Percentiles rank a stretch among this genome's conserved stretches.
These are phyloP conservation scores for Moesziomyces sp. DNA, from an alignment of 1,284 basidiomycete species.

Conservation along the genomic window DNA sequence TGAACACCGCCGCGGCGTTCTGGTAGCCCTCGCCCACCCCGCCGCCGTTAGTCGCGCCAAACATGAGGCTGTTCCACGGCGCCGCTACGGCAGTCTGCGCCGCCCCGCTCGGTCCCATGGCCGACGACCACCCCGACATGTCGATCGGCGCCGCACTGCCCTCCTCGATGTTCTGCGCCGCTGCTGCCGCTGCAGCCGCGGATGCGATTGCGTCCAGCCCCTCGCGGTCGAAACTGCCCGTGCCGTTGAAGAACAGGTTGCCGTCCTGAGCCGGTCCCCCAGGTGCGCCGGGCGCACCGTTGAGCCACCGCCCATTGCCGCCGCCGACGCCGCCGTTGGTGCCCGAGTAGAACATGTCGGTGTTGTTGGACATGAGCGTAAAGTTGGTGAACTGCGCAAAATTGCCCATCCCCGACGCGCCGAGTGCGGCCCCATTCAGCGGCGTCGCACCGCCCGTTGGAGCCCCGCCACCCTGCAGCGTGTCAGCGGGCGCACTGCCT, in stretches of 20 bases:
- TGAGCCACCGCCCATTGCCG: conserved; percentile 10
- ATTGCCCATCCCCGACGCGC: no score
- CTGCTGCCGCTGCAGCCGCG: conserved; percentile 27
- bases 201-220: conserved; percentile 36
- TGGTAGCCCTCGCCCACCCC: no score
- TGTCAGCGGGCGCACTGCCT: not conserved
- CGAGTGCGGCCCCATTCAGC: conserved; percentile 1
- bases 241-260: conserved; percentile 17
- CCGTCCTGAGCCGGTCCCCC: conserved; percentile 1
- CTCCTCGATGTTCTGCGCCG: not conserved
- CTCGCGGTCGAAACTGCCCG: conserved; percentile 16
- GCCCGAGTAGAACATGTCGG: conserved; percentile 29
- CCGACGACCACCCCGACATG: conserved; percentile 17
- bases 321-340: not conserved
- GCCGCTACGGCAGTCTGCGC: not conserved
- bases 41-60: conserved; percentile 1
- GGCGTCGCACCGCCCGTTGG: not conserved
- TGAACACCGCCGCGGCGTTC: no score
- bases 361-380: conserved; percentile 28
- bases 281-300: not conserved
- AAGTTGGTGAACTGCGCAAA: conserved; percentile 39
- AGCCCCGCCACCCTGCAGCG: no score
- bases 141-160: conserved; percentile 10
- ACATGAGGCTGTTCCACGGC: conserved; percentile 34
- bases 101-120: not conserved